Conservation (phyloP, 2,329 filamentous ascomycete species). For the Pezicula neosporulosa region DNA sequence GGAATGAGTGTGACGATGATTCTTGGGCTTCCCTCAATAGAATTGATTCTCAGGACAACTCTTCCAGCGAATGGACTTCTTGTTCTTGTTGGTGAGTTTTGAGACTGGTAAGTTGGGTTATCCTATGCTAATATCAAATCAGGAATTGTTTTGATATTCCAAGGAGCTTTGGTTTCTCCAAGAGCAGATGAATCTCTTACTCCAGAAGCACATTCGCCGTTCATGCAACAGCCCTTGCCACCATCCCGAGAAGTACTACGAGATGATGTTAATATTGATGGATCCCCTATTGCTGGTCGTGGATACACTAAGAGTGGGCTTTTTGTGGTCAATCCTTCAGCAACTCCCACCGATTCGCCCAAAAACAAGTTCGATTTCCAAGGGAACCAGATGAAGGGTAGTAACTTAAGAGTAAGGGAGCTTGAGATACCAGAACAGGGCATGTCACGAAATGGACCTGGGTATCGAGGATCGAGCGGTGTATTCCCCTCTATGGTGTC, state of each 20-base stretch:
- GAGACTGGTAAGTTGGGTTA: not conserved
- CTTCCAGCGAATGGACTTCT: slow-evolving; percentile 26
- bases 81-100: slow-evolving; percentile 25
- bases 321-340: slow-evolving; percentile 28
- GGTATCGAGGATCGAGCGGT: slow-evolving; percentile 23
- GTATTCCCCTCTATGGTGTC: slow-evolving; percentile 18
- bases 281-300: slow-evolving; percentile 21
- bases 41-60: slow-evolving; percentile 25
- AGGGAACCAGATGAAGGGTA: not conserved
- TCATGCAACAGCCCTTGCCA: slow-evolving; percentile 17
- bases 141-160: slow-evolving; percentile 24
- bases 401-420: slow-evolving; percentile 9
- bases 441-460: slow-evolving; percentile 12
- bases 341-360: slow-evolving; percentile 20
- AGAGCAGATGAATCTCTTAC: slow-evolving; percentile 19
- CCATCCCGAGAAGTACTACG: slow-evolving; percentile 19
- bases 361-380: slow-evolving; percentile 1
- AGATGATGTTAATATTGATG: slow-evolving; percentile 14
- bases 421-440: slow-evolving; percentile 4
- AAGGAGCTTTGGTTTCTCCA: slow-evolving; percentile 16
- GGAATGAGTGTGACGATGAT: slow-evolving; percentile 28
- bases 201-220: slow-evolving; percentile 28
- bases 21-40: slow-evolving; percentile 23
- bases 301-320: slow-evolving; percentile 21
- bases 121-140: slow-evolving; percentile 5